Conservation (phyloP, 2,329 filamentous ascomycete species). For the Stachybotrys chartarum region DNA sequence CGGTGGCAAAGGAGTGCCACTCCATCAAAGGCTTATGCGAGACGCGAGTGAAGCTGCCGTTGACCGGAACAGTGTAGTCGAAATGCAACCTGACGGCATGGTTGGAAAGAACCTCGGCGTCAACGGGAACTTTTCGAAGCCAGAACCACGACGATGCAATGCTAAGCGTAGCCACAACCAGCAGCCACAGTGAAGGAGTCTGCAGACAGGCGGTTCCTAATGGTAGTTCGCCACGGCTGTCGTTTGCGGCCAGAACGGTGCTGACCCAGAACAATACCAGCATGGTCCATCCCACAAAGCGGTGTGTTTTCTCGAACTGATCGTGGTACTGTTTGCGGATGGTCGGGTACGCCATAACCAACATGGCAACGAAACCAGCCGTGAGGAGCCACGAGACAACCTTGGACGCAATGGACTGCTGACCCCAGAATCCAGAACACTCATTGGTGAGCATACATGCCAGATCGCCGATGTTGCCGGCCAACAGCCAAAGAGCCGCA, state of each 20-base stretch:
- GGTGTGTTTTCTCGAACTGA: slow-evolving; percentile 62
- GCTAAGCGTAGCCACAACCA: slow-evolving; percentile 54
- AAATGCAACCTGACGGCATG: slow-evolving; percentile 70
- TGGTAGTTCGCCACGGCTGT: slow-evolving; percentile 24
- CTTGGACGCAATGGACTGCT: slow-evolving; percentile 28
- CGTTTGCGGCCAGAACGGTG: slow-evolving; percentile 44
- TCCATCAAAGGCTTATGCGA: slow-evolving; percentile 57
- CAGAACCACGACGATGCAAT: slow-evolving; percentile 67
- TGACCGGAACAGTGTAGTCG: slow-evolving; percentile 50
- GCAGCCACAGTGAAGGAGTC: slow-evolving; percentile 55
- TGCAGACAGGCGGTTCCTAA: slow-evolving; percentile 29
- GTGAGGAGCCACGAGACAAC: slow-evolving; percentile 53
- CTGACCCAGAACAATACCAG: slow-evolving; percentile 61
- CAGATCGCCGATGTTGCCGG: slow-evolving; percentile 23
- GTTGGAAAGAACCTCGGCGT: slow-evolving; percentile 61
- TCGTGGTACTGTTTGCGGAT: slow-evolving; percentile 59
- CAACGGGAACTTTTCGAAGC: slow-evolving; percentile 59
- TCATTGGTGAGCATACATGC: slow-evolving; percentile 9
- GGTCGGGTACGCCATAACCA: slow-evolving; percentile 54
- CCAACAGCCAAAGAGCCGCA: slow-evolving; percentile 40
- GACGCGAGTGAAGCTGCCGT: slow-evolving; percentile 42
- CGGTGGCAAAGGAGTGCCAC: slow-evolving; percentile 71
- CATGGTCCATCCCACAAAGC: slow-evolving; percentile 63
- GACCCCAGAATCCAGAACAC: slow-evolving; percentile 11
- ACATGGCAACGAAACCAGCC: slow-evolving; percentile 50